phyloP scores from a whole-genome alignment of 805 yeast species.

The Metschnikowia lachancei region DNA sequence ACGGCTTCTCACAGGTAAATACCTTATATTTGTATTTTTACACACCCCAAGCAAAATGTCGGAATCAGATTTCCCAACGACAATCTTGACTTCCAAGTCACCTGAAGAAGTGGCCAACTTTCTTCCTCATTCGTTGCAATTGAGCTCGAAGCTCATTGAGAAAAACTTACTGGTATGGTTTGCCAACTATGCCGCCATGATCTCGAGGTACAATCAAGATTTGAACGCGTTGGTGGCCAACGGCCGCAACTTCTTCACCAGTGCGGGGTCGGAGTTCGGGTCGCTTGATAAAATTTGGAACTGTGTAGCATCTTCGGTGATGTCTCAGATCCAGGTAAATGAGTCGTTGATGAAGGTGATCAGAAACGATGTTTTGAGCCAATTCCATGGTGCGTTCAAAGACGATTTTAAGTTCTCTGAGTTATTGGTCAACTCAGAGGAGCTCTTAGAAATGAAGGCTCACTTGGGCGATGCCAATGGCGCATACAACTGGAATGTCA shows the following conservation, averaged over 20 bases:
- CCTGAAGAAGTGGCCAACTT: constrained; percentile 42
- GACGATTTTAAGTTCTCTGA: constrained; percentile 56
- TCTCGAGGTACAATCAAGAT: constrained; percentile 22
- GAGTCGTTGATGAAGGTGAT: constrained; percentile 46
- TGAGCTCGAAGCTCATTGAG: constrained; percentile 29
- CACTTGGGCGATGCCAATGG: constrained; percentile 30
- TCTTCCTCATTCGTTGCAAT: constrained; percentile 34
- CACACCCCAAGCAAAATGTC: constrained; percentile 10
- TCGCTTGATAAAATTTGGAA: constrained; percentile 43
- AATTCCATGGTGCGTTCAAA: constrained; percentile 51
- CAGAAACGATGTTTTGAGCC: constrained; percentile 54
- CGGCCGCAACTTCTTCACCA: constrained; percentile 23
- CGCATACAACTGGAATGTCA: constrained; percentile 66
- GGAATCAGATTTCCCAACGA: constrained; percentile 28
- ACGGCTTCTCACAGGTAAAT: not conserved
- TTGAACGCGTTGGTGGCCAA: constrained; percentile 22
- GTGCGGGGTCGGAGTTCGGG: constrained; percentile 33
- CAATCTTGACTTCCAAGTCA: constrained; percentile 41
- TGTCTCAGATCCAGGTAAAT: constrained; percentile 49
- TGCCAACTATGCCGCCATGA: constrained; percentile 23
- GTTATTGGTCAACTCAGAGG: constrained; percentile 47
- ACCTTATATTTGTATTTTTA: not conserved
- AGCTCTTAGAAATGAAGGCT: constrained; percentile 39
- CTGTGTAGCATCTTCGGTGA: constrained; percentile 47
- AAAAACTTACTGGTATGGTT: constrained; percentile 37